These are phyloP conservation scores for Clathrospora elynae DNA, from an alignment of 2,329 filamentous ascomycete genomes.

Conservation along the genomic window DNA sequence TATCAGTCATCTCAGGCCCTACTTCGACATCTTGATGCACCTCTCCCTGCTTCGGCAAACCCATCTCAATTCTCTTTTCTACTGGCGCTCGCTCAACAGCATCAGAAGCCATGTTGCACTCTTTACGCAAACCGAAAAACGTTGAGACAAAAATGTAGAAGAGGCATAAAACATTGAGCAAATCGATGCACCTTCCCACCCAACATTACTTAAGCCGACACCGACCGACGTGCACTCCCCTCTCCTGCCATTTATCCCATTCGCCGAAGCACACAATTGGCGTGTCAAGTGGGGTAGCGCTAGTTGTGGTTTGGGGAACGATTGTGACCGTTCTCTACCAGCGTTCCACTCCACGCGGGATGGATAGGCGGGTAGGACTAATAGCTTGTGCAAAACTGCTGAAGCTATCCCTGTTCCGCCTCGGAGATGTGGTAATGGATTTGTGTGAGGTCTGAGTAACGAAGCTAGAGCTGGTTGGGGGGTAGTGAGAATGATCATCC, in stretches of 20 bases:
- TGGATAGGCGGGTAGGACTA: constrained; percentile 1
- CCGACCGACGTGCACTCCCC: constrained; percentile 13
- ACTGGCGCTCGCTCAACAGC: constrained; percentile 16
- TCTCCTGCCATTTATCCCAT: constrained; percentile 8
- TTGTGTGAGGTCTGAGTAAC: constrained; percentile 6
- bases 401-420: background rate
- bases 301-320: constrained; percentile 24
- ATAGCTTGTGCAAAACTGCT: background rate
- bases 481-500: background rate
- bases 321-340: constrained; percentile 8
- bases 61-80: constrained; percentile 27
- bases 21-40: constrained; percentile 42
- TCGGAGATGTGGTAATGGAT: constrained; percentile 2
- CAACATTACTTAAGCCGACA: constrained; percentile 30
- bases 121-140: constrained; percentile 9
- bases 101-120: constrained; percentile 29
- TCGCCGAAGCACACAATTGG: constrained; percentile 23
- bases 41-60: constrained; percentile 30
- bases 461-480: background rate
- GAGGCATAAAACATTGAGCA: constrained; percentile 1
- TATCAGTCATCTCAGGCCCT: constrained; percentile 38
- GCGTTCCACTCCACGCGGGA: constrained; percentile 13
- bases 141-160: constrained; percentile 9
- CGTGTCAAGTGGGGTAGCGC: constrained; percentile 28
- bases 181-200: constrained; percentile 2